Evolutionary conservation across 202 grass and related monocot genomes (phyloP).

Genomic region (Zoysia matrella): DNA sequence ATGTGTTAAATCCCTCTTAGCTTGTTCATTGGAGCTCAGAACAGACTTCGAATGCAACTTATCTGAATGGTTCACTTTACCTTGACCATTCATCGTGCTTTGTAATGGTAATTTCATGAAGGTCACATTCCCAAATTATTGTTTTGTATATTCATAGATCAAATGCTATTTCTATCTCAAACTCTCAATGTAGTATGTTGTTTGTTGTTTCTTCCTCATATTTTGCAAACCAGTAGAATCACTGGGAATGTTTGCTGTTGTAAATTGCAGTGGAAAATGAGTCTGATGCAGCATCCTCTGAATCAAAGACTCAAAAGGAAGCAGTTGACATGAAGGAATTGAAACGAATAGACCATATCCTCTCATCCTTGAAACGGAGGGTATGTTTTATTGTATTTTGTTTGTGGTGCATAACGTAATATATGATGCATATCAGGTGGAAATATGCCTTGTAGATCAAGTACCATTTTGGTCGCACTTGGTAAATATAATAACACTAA

Average conservation of each 20-base stretch:
- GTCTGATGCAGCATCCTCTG: constrained; percentile 62
- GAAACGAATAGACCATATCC: constrained; percentile 91
- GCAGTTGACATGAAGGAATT: constrained; percentile 88
- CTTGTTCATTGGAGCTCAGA: background rate
- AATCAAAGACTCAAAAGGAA: constrained; percentile 79
- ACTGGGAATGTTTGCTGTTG: constrained; percentile 22
- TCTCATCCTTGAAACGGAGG: constrained; percentile 76
- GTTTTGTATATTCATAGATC: background rate
- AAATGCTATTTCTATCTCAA: too few relatives aligned
- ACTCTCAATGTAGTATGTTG: too few relatives aligned
- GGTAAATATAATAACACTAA: background rate
- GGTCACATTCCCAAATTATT: background rate
- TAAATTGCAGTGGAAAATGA: constrained; percentile 70
- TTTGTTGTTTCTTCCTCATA: constrained; percentile 3
- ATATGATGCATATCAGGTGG: background rate
- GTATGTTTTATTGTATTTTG: constrained; percentile 36
- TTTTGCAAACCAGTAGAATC: background rate
- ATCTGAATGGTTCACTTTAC: background rate
- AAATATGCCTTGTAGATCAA: background rate
- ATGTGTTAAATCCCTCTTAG: too few relatives aligned
- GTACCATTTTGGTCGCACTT: background rate
- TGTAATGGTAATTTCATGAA: background rate
- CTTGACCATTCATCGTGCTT: background rate
- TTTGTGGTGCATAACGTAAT: background rate
- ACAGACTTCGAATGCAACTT: background rate